Evolutionary conservation across 2,329 filamentous ascomycete genomes (phyloP), one percentile per base, ranked within the genome.

Genomic region (Penicillium sp.): DNA sequence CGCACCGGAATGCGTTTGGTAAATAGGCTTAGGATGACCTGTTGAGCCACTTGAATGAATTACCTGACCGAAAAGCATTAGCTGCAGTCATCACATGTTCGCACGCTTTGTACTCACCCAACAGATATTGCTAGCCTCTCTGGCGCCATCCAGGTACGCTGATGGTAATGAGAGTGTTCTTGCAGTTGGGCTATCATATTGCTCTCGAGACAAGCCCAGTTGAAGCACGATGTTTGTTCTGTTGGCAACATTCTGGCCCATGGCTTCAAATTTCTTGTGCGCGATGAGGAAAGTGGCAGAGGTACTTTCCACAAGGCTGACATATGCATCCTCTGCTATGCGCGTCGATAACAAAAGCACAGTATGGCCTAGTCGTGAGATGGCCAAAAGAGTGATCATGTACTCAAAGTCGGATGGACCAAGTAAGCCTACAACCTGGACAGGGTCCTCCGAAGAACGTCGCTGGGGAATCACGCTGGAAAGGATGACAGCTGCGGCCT

Each of bases 1-100:
- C 6, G 76, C 78, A 11, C 78, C 75, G 9, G 68, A 65, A 49
- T 88, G 82, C 1, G 79, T 82, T 45, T 84, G 79, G 54, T 78
- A 83, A 43, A 88, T 86, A 0, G 84, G 83, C 56, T 87, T 87
- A 0, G 85, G 85, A 0, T 87, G 72, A n/a, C 84, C 84, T 0
- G 85, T 86, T 0, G 81, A 84, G 7, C 85, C 84, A 16, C 74
- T 77, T 2, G 77, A 79, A 58, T 81, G 78, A n/a, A 82, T 73
- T 45, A 77, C 79, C 72, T 69, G 75, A 3, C 66, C 71, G 52
- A 74, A 29, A 53, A 13, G 57, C 50, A 55, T 63, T 36, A 55
- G 50, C 29, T 50, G n/a, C n/a, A 36, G 11, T 14, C 34, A 36
- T 36, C 34, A n/a, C 13, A 36, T n/a, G 13, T 14, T 14, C 6